Evolutionary conservation across 192 early-diverging fungal genomes (phyloP), one percentile per base, ranked within the genome.

Genomic region (Backusella parvicylindrica): DNA sequence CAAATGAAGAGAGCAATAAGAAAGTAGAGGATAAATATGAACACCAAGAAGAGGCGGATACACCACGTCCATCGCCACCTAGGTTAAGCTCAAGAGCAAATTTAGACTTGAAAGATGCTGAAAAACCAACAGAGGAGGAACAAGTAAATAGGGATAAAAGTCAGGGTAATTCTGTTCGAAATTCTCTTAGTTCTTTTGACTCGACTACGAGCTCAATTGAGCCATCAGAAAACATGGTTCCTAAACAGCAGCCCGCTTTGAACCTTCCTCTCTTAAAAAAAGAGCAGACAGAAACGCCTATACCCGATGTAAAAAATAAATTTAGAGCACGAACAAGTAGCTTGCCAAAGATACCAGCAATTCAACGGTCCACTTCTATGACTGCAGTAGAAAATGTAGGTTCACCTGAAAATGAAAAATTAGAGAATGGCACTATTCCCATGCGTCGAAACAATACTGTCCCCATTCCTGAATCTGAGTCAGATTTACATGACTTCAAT

Each of bases 311-410:
- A 60, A 60, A 60, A 26, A 60, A 28, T 23, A 60, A 60, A 60
- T 60, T 60, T 28, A 37, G 68, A 28, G 26, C 68, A 33, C 37
- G 68, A 3, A 70, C 68, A 40, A 70, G 68, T 47, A 70, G 68
- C 12, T 26, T 70, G 3, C 68, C 68, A 28, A 70, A 31, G 41
- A 37, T 43, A 30, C 16, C 41, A 18, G 23, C 41, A 9, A 18
- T 70, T 9, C 68, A 37, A 32, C 38, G 68, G 1, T 40, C 68
- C 8, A 70, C 53, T 1, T 60, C 53, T 2, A 60, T 60, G 53
- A 60, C 23, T 60, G 23, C 53, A 60, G 53, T 60, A 11, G 53
- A 60, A 60, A 28, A 13, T 60, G 23, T 23, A 60, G 53, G 53
- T 21, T 3, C 26, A 41, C 2, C 32, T 43, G 67, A 68, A 15